phyloP scores from a whole-genome alignment of 2,329 filamentous ascomycete species.

The Zelopaecilomyces penicillatus region DNA sequence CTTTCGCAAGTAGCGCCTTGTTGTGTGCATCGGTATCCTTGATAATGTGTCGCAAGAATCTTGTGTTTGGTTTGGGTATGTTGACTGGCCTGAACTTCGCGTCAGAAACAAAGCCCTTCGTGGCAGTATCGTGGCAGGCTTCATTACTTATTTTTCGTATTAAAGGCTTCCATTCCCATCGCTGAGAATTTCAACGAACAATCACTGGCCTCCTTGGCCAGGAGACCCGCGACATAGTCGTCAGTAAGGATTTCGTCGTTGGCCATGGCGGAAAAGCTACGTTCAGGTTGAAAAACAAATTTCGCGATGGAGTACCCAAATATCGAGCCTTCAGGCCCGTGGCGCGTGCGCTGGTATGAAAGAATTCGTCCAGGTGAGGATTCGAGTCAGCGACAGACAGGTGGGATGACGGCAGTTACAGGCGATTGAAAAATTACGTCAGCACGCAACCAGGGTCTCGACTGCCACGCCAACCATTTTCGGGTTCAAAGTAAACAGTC shows the following conservation, averaged over 20 bases:
- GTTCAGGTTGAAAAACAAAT: no score
- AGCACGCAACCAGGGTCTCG: slow-evolving; percentile 6
- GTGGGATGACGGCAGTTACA: no score
- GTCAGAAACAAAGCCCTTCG: slow-evolving; percentile 4
- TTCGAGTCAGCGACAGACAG: no score
- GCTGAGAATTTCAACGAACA: slow-evolving; percentile 66
- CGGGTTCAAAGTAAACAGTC: slow-evolving; percentile 33
- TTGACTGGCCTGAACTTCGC: slow-evolving; percentile 45
- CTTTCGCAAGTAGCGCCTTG: slow-evolving; percentile 72
- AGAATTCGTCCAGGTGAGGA: no score
- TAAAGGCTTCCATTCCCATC: slow-evolving; percentile 62
- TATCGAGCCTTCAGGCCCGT: no score
- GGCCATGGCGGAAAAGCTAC: slow-evolving; percentile 22
- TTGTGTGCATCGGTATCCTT: slow-evolving; percentile 86
- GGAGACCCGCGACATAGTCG: slow-evolving; percentile 70
- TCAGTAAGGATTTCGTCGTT: slow-evolving; percentile 54
- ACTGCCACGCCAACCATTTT: slow-evolving; percentile 17
- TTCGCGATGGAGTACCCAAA: no score
- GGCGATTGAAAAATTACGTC: background rate
- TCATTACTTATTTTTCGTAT: slow-evolving; percentile 36
- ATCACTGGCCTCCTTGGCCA: slow-evolving; percentile 70
- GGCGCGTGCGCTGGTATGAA: no score
- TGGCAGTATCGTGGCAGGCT: background rate
- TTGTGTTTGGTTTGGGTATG: slow-evolving; percentile 81
- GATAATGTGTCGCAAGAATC: slow-evolving; percentile 82